Conservation (phyloP, 78 protist genomes). For the Dictyostelium intermedium region DNA sequence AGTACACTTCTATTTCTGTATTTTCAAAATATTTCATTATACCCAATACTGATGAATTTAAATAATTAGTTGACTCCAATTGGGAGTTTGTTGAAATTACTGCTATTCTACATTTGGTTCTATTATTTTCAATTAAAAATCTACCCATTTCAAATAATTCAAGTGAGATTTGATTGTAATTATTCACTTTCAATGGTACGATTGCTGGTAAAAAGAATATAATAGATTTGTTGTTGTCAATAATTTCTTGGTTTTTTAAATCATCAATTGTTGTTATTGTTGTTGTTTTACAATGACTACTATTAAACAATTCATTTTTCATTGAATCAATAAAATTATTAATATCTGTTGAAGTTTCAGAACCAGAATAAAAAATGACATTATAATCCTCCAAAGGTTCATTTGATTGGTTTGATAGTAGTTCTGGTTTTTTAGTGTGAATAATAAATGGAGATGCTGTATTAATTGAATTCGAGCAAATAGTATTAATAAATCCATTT, state of each 20-base stretch:
- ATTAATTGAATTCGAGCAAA: neutral
- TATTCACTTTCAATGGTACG: neutral
- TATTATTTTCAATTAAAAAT: neutral
- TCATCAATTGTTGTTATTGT: neutral
- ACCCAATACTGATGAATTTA: neutral
- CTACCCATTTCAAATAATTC: slow-evolving; percentile 9
- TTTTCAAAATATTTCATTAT: neutral
- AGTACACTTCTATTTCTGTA: neutral
- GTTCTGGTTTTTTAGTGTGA: neutral
- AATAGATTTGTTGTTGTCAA: neutral
- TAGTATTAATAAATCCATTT: neutral
- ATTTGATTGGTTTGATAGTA: neutral
- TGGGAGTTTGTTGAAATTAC: neutral
- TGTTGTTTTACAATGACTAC: neutral
- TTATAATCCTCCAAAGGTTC: neutral
- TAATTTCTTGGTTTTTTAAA: neutral
- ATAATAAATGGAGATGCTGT: neutral
- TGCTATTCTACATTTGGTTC: neutral
- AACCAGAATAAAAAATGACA: neutral
- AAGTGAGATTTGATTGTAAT: neutral
- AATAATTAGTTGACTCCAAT: neutral
- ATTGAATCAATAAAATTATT: neutral
- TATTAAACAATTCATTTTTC: neutral
- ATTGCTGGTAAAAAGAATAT: neutral
- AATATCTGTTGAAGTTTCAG: neutral